Evolutionary conservation across 2,329 filamentous ascomycete genomes (phyloP).

Genomic region (Penicillium sclerotiorum): DNA sequence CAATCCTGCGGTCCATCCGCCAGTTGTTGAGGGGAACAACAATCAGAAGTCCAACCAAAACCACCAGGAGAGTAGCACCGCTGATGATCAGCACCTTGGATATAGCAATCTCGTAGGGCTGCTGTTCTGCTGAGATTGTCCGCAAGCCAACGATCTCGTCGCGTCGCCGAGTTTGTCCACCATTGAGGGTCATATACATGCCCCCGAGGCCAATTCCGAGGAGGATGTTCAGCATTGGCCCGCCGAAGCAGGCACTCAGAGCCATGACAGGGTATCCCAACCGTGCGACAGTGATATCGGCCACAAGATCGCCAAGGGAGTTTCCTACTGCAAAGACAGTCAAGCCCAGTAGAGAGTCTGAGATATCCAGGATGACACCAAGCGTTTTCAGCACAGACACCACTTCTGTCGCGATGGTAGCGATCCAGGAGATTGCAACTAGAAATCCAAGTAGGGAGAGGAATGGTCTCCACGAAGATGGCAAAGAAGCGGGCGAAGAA

Average conservation of each 20-base stretch:
- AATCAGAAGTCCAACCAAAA: slow-evolving; percentile 75
- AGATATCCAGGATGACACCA: slow-evolving; percentile 89
- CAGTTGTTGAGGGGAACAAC: slow-evolving; percentile 83
- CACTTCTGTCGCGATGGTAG: slow-evolving; percentile 91
- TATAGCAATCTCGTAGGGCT: slow-evolving; percentile 80
- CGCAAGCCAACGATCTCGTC: slow-evolving; percentile 7
- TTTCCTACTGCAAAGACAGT: slow-evolving; percentile 98
- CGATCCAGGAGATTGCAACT: slow-evolving; percentile 94
- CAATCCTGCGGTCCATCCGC: slow-evolving; percentile 81
- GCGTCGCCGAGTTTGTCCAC: slow-evolving; percentile 15
- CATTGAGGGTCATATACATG: slow-evolving; percentile 78
- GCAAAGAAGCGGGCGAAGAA: slow-evolving; percentile 51
- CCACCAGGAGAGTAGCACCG: slow-evolving; percentile 79
- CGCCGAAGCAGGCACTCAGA: slow-evolving; percentile 91
- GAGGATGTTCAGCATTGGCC: slow-evolving; percentile 95
- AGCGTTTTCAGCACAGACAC: slow-evolving; percentile 92
- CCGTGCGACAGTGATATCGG: slow-evolving; percentile 89
- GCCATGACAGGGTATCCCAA: slow-evolving; percentile 98
- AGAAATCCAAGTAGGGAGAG: slow-evolving; percentile 88
- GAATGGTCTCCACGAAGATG: slow-evolving; percentile 73
- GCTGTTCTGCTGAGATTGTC: slow-evolving; percentile 6
- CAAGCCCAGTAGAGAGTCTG: slow-evolving; percentile 89
- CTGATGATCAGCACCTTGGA: slow-evolving; percentile 83
- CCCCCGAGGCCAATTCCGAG: slow-evolving; percentile 92
- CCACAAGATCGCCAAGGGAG: slow-evolving; percentile 89